Conservation (phyloP, 495 filamentous ascomycete genomes). For the Mytilinidion resinicola region DNA sequence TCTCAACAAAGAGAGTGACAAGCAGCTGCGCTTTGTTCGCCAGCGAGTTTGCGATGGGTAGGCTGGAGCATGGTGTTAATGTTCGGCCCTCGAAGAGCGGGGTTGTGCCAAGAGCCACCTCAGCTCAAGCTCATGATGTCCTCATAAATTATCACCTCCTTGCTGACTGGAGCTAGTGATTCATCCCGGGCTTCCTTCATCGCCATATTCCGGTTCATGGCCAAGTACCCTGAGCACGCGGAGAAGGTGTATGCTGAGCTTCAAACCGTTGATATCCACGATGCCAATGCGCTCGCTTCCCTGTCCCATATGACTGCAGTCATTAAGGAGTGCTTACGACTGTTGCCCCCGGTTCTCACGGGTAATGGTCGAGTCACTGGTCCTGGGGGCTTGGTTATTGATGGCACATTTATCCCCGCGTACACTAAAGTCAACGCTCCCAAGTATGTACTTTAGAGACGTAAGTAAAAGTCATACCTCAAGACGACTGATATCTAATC, state of each 20-base stretch:
- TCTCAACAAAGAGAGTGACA: too few species aligned
- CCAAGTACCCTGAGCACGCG: constrained; percentile 10
- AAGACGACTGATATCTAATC: too few species aligned
- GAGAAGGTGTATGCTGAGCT: constrained; percentile 1
- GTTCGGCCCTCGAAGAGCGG: too few species aligned
- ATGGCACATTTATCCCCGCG: constrained; percentile 9
- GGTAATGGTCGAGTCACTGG: constrained; percentile 4
- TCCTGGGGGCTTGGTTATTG: constrained; percentile 5
- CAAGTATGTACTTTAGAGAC: constrained; percentile 12
- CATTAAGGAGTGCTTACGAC: constrained; percentile 13
- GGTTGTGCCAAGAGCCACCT: too few species aligned
- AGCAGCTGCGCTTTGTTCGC: too few species aligned
- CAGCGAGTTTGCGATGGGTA: too few species aligned
- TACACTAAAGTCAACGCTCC: constrained; percentile 10
- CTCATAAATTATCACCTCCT: too few species aligned
- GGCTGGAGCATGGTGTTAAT: too few species aligned
- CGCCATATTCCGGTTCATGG: constrained; percentile 1
- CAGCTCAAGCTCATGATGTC: too few species aligned
- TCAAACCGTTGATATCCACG: not conserved
- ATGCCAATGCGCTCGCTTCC: constrained; percentile 2
- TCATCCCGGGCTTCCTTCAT: constrained; percentile 9
- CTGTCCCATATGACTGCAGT: constrained; percentile 11
- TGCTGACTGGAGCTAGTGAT: too few species aligned
- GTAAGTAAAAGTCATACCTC: too few species aligned
- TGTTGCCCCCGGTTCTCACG: constrained; percentile 6